Evolutionary conservation across 495 filamentous ascomycete species (phyloP).

Genomic region (Echria macrotheca): DNA sequence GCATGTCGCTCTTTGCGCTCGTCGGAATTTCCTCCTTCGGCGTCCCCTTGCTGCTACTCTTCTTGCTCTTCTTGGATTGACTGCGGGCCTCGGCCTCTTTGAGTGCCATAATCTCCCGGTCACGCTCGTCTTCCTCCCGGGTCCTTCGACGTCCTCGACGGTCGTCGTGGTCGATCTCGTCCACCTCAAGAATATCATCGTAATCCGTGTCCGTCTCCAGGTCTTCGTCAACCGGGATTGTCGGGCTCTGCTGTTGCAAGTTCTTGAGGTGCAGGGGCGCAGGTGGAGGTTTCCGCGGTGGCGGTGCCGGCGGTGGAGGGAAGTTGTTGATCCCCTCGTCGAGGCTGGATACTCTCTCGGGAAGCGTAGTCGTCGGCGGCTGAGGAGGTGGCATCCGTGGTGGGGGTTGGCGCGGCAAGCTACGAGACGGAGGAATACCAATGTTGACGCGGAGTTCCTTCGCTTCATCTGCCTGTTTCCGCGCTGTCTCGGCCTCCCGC

Average conservation of each 20-base stretch:
- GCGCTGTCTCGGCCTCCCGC: conserved; percentile 36
- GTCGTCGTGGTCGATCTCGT: conserved; percentile 48
- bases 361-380: conserved; percentile 30
- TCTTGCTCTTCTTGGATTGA: conserved; percentile 59
- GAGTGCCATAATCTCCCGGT: conserved; percentile 60
- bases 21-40: conserved; percentile 26
- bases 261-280: conserved; percentile 71
- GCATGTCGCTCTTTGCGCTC: conserved; percentile 15
- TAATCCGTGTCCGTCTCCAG: conserved; percentile 77
- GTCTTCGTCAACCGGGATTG: conserved; percentile 44
- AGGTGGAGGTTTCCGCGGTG: conserved; percentile 74
- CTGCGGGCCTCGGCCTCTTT: conserved; percentile 61
- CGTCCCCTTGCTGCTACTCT: conserved; percentile 44
- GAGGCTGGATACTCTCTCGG: conserved; percentile 38
- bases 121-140: conserved; percentile 78
- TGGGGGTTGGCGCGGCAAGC: conserved; percentile 40
- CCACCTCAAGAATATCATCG: conserved; percentile 65
- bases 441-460: conserved; percentile 42
- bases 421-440: conserved; percentile 43
- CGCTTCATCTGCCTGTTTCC: conserved; percentile 34
- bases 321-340: conserved; percentile 43
- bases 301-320: conserved; percentile 45
- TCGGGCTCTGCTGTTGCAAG: conserved; percentile 34
- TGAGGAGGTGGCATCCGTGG: conserved; percentile 39
- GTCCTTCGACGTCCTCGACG: conserved; percentile 80